Conservation (phyloP, 2,329 filamentous ascomycete genomes). For the Alternaria gaisen region DNA sequence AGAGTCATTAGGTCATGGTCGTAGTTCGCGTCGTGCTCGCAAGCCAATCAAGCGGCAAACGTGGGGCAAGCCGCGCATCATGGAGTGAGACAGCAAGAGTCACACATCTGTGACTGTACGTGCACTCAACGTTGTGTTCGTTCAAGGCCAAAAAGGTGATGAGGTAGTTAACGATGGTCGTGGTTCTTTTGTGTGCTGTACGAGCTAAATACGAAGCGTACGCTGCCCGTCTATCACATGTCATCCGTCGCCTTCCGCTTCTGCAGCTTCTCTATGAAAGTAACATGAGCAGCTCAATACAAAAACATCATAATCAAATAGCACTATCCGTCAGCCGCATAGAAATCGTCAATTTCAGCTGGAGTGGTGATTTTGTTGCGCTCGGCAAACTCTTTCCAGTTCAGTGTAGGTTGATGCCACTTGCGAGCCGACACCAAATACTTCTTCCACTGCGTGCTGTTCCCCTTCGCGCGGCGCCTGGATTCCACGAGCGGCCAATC, state of each 20-base stretch:
- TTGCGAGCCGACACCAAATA: slow-evolving; percentile 15
- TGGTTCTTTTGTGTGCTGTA: neutral
- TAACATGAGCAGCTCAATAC: neutral
- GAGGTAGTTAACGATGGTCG: neutral
- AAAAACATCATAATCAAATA: neutral
- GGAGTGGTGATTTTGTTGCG: slow-evolving; percentile 25
- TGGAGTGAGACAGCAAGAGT: slow-evolving; percentile 17
- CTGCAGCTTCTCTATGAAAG: neutral
- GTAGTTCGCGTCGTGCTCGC: slow-evolving; percentile 29
- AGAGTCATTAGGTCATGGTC: slow-evolving; percentile 29
- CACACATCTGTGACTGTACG: slow-evolving; percentile 24
- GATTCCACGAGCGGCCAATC: slow-evolving; percentile 28
- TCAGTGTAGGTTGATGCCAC: slow-evolving; percentile 31
- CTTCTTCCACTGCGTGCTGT: slow-evolving; percentile 9
- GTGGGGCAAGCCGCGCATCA: slow-evolving; percentile 26
- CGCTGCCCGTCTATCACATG: neutral
- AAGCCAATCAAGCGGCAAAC: slow-evolving; percentile 39
- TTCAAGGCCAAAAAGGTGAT: neutral
- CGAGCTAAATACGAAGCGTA: neutral
- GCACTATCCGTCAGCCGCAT: neutral
- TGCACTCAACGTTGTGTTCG: slow-evolving; percentile 1
- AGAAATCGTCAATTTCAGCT: slow-evolving; percentile 16
- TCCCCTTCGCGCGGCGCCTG: slow-evolving; percentile 14
- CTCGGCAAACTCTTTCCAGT: slow-evolving; percentile 38
- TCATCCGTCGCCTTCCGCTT: neutral